phyloP scores from a whole-genome alignment of 805 yeast genomes.

The Debaryomyces tyrocola region DNA sequence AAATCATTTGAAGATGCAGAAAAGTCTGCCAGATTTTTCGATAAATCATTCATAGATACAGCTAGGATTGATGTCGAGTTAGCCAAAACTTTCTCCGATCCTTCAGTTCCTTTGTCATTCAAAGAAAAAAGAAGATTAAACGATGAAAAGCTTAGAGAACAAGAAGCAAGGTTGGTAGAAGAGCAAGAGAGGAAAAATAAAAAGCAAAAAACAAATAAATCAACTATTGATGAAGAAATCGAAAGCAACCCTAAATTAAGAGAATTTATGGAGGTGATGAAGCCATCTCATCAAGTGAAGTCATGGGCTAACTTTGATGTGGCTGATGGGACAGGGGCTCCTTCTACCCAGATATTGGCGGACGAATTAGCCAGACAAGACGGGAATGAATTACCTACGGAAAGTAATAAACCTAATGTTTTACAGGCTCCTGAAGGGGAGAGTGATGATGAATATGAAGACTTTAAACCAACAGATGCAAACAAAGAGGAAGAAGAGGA shows the following conservation, averaged over 20 bases:
- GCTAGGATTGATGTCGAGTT: slow-evolving; percentile 72
- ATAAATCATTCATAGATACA: slow-evolving; percentile 81
- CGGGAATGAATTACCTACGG: slow-evolving; percentile 6
- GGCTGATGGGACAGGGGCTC: slow-evolving; percentile 47
- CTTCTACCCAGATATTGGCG: slow-evolving; percentile 44
- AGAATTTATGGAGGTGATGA: slow-evolving; percentile 83
- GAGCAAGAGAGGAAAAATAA: slow-evolving; percentile 42
- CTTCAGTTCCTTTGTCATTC: slow-evolving; percentile 66
- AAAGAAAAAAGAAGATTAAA: slow-evolving; percentile 39
- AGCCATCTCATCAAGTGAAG: slow-evolving; percentile 65
- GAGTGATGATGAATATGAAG: slow-evolving; percentile 56
- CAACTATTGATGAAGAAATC: slow-evolving; percentile 58
- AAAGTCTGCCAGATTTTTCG: slow-evolving; percentile 71
- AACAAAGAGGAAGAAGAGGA: slow-evolving; percentile 26
- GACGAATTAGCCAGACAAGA: slow-evolving; percentile 36
- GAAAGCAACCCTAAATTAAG: slow-evolving; percentile 63
- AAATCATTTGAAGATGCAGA: slow-evolving; percentile 72
- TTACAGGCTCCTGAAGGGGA: slow-evolving; percentile 40
- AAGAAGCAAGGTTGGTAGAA: slow-evolving; percentile 43
- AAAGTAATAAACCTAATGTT: slow-evolving; percentile 26
- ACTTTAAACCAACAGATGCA: slow-evolving; percentile 34
- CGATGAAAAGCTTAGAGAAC: slow-evolving; percentile 44
- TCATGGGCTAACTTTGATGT: slow-evolving; percentile 73
- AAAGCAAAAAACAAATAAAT: slow-evolving; percentile 29
- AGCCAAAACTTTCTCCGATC: slow-evolving; percentile 87